A percentile compares a stretch with the other conserved stretches of the same genome.
Conservation (phyloP, 2,329 filamentous ascomycete genomes). For the Xylariaceae sp. region DNA sequence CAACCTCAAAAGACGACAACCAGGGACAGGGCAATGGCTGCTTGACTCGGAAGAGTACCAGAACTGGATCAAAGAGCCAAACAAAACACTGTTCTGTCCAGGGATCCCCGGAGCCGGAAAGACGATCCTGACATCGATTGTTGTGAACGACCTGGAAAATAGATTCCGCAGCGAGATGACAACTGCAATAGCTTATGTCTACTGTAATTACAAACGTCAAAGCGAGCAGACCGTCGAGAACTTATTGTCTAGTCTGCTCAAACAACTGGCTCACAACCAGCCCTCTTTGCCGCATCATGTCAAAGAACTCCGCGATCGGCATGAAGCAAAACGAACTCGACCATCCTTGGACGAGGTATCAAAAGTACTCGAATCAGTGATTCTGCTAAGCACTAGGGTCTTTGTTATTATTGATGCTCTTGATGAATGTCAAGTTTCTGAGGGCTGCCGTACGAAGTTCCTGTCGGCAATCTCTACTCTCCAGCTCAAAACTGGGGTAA, state of each 20-base stretch:
- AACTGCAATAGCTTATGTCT: slow-evolving; percentile 42
- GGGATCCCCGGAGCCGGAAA: slow-evolving; percentile 50
- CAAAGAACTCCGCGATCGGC: slow-evolving; percentile 25
- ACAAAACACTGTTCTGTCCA: slow-evolving; percentile 42
- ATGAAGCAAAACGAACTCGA: neutral
- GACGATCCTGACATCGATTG: slow-evolving; percentile 42
- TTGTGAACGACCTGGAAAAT: slow-evolving; percentile 39
- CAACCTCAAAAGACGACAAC: slow-evolving; percentile 34
- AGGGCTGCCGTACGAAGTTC: neutral
- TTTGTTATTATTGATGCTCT: slow-evolving; percentile 11
- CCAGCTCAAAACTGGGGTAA: neutral
- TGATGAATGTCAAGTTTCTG: slow-evolving; percentile 3
- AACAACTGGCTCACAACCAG: slow-evolving; percentile 33
- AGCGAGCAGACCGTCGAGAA: slow-evolving; percentile 36
- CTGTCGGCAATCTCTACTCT: neutral
- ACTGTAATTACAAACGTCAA: slow-evolving; percentile 41
- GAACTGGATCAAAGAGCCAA: slow-evolving; percentile 7
- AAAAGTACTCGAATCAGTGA: neutral
- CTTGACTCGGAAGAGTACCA: slow-evolving; percentile 13
- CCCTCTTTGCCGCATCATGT: slow-evolving; percentile 28
- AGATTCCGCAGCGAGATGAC: slow-evolving; percentile 14
- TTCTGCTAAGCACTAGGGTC: neutral
- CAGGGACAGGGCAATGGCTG: slow-evolving; percentile 33
- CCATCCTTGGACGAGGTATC: slow-evolving; percentile 2
- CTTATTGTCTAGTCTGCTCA: slow-evolving; percentile 36